phyloP scores from a whole-genome alignment of 441 rosid species.

The Oxalis stricta region DNA sequence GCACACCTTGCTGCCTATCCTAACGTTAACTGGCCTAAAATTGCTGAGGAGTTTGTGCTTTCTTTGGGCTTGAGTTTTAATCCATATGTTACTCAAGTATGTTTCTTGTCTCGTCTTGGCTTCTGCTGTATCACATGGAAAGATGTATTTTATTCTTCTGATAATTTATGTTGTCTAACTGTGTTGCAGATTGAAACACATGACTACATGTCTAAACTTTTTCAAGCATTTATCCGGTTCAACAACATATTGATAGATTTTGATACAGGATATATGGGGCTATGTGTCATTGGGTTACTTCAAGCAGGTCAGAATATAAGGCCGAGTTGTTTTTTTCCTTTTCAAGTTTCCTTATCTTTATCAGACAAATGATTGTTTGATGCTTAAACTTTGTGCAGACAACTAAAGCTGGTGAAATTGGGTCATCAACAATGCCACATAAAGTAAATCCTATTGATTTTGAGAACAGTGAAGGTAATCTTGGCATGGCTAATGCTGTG shows the following conservation, averaged over 20 bases:
- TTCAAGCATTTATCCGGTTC: slow-evolving; percentile 47
- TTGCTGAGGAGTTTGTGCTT: slow-evolving; percentile 70
- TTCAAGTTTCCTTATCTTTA: background rate
- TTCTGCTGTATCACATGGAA: background rate
- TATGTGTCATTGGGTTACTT: slow-evolving; percentile 78
- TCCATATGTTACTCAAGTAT: slow-evolving; percentile 83
- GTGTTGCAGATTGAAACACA: slow-evolving; percentile 81
- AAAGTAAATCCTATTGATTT: slow-evolving; percentile 93
- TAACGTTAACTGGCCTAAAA: slow-evolving; percentile 54
- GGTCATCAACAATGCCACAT: slow-evolving; percentile 98
- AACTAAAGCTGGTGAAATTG: slow-evolving; percentile 92
- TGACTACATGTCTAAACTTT: slow-evolving; percentile 87
- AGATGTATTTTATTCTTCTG: background rate
- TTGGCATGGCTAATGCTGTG: slow-evolving; percentile 79
- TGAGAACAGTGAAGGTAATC: slow-evolving; percentile 94
- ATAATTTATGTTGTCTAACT: slow-evolving; percentile 1
- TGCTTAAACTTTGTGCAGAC: slow-evolving; percentile 30
- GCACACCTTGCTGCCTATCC: slow-evolving; percentile 86
- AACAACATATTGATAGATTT: slow-evolving; percentile 81
- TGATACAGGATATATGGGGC: slow-evolving; percentile 81
- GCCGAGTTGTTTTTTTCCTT: background rate
- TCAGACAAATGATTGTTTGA: background rate
- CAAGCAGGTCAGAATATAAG: slow-evolving; percentile 47
- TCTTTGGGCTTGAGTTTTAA: slow-evolving; percentile 81
- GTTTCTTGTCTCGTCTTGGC: slow-evolving; percentile 1